Evolutionary conservation across 2,329 filamentous ascomycete genomes (phyloP).

Genomic region (Sporothrix protearum): DNA sequence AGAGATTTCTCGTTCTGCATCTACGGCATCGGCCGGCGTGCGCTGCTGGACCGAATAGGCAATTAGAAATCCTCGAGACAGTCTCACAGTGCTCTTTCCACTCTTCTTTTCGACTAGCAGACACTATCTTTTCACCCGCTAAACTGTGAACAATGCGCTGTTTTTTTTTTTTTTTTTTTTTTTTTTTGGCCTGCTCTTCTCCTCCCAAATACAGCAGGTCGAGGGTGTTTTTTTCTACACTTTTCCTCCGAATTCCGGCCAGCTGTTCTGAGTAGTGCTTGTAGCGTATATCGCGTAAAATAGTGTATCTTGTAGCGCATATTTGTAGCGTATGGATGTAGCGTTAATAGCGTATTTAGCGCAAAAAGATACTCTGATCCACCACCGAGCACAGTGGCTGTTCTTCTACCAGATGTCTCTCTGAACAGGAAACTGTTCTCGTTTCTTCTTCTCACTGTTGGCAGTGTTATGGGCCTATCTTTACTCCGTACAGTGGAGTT

Average conservation of each 20-base stretch:
- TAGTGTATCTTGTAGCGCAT: not conserved
- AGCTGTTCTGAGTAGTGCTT: not conserved
- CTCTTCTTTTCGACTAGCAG: not conserved
- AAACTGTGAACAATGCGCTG: not conserved
- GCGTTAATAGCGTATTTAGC: conserved; percentile 3
- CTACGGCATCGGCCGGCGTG: not conserved
- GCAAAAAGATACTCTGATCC: not conserved
- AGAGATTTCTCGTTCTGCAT: conserved; percentile 15
- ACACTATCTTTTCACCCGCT: not conserved
- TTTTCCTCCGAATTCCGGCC: not conserved
- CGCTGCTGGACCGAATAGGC: not conserved
- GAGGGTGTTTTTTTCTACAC: not conserved
- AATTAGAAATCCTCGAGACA: not conserved
- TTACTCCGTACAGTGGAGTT: not conserved
- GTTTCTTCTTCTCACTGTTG: not conserved
- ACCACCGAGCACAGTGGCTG: not conserved
- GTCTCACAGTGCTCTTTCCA: not conserved
- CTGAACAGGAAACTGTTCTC: not conserved
- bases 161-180: too few relatives aligned
- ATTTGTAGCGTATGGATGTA: conserved; percentile 1
- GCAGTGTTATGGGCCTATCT: not conserved
- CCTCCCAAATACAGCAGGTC: not conserved
- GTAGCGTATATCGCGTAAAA: not conserved
- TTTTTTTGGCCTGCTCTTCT: not conserved
- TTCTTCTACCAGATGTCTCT: not conserved